Base-by-base conservation (phyloP, 257 asterid species). In the Phtheirospermum japonicum region DNA sequence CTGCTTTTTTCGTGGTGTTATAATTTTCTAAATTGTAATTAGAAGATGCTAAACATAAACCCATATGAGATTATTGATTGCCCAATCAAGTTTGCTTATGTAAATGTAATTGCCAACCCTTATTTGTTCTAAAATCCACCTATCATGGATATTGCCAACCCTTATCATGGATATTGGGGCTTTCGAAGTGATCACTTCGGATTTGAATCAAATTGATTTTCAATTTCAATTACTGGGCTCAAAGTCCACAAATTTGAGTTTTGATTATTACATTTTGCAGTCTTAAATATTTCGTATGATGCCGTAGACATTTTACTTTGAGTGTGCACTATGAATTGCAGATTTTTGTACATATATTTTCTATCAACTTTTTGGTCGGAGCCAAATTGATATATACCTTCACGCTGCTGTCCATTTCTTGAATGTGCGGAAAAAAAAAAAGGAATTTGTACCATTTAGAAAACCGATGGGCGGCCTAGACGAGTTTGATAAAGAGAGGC, bases 381-480 rank as follows among this genome's bases (percentile, higher is more conserved):
- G 50, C 32, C 46, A 12, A 46, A 46, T 56, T 34, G 54, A 31
- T 16, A n/a, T n/a, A n/a, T n/a, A 45, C 26, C 48, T 18, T 58
- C 61, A 7, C 65, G 39, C 28, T 18, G 46, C 31, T 53, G 39
- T 55, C 13, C 6, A 36, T 40, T 66, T 53, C 33, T 54, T 54
- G 67, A 51, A 72, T 36, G 28, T 33, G 34, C 5, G 17, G 4
- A 17, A 48, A 34, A 30, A 5, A 23, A 32, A 69, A 39, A 52
- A 42, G 65, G 32, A 23, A 43, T 18, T 39, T 36, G 50, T 32
- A 59, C 11, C 63, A 70, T 68, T 49, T 9, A 67, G 49, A 9
- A 9, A 26, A 64, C 18, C 11, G 16, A 79, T 73, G 82, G 80
- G 84, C 43, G 67, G 68, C 65, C 30, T 40, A 1, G 78, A 70